Evolutionary conservation across 1,284 basidiomycete genomes (phyloP), one percentile per base, ranked within the genome.

Genomic region (Cutaneotrichosporon sp.): DNA sequence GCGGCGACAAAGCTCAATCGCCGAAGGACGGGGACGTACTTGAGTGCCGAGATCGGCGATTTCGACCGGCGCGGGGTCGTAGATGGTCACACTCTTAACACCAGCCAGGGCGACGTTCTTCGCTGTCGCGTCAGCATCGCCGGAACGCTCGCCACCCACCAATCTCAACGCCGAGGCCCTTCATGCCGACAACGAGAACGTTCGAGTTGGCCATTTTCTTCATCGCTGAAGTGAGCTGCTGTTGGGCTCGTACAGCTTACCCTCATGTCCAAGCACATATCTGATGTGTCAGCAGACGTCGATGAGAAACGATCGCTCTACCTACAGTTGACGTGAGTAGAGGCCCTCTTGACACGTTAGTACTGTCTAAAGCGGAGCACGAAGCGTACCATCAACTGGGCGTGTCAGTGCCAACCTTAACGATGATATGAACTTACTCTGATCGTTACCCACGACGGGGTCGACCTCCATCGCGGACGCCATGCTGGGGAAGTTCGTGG

Each of bases 191-290:
- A 62, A 99, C 85, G 58, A 99, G 84, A 43, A 98, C 88, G 71
- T 97, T 96, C 51, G 93, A 97, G 25, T 83, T 81, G 8, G 96
- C 94, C 96, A 99, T 98, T 71, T 87, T 88, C 81, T 97, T 97
- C 96, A 98, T 98, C 41, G 94, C 94, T 92, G 68, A 24, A 16
- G 52, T 48, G n/a, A 46, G 43, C 34, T 33, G 29, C 7, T 3
- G 9, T 17, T 9, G 2, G 4, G 10, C 29, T 31, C 29, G n/a
- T n/a, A n/a, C n/a, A 41, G 11, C 76, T 63, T 68, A 90, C 92
- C 92, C 82, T 96, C 92, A 75, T 96, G 90, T 27, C 92, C 92
- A 19, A 97, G 83, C 14, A 97, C 92, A 74, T 97, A 97, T 66
- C 92, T 97, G 53, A 24, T 26, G 27, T 22, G 37, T 46, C 27